These are phyloP conservation scores for Lentithecium fluviatile DNA, from an alignment of 495 filamentous ascomycete species.

Conservation along the genomic window DNA sequence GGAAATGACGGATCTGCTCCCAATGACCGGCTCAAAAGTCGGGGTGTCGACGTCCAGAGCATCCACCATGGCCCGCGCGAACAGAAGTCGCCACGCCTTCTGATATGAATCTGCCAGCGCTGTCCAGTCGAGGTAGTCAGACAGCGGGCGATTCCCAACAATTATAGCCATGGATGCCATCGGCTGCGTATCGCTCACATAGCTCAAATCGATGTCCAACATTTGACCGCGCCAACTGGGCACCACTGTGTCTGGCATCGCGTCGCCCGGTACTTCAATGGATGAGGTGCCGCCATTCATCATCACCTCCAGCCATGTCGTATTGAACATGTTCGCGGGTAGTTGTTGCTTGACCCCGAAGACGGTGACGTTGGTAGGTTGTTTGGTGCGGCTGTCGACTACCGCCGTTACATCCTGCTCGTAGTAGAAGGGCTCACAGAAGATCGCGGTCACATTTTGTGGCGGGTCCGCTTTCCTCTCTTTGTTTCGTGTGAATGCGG, in stretches of 20 bases:
- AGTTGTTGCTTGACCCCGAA: slow-evolving; percentile 31
- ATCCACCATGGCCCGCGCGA: slow-evolving; percentile 40
- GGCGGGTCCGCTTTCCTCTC: slow-evolving; percentile 1
- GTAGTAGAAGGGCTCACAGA: slow-evolving; percentile 46
- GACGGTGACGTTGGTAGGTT: slow-evolving; percentile 9
- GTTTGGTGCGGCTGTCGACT: slow-evolving; percentile 24
- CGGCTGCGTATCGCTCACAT: slow-evolving; percentile 4
- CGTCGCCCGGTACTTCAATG: slow-evolving; percentile 4
- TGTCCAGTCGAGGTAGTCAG: slow-evolving; percentile 36
- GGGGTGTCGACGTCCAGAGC: slow-evolving; percentile 20
- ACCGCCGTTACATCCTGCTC: slow-evolving; percentile 40
- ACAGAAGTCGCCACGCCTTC: slow-evolving; percentile 43
- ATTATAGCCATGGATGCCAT: slow-evolving; percentile 43
- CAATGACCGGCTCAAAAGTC: not conserved
- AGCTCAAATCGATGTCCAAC: slow-evolving; percentile 21
- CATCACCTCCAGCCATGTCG: not conserved
- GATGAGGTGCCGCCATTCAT: not conserved
- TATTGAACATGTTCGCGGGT: slow-evolving; percentile 29
- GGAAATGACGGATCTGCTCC: slow-evolving; percentile 2
- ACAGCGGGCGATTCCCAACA: slow-evolving; percentile 15
- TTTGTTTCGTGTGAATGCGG: slow-evolving; percentile 22
- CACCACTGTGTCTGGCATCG: not conserved
- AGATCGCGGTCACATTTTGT: slow-evolving; percentile 38
- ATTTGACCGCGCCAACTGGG: slow-evolving; percentile 12
- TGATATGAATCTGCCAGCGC: slow-evolving; percentile 37